Conservation (phyloP, 345 rosid species). For the Arabis hirsuta region DNA sequence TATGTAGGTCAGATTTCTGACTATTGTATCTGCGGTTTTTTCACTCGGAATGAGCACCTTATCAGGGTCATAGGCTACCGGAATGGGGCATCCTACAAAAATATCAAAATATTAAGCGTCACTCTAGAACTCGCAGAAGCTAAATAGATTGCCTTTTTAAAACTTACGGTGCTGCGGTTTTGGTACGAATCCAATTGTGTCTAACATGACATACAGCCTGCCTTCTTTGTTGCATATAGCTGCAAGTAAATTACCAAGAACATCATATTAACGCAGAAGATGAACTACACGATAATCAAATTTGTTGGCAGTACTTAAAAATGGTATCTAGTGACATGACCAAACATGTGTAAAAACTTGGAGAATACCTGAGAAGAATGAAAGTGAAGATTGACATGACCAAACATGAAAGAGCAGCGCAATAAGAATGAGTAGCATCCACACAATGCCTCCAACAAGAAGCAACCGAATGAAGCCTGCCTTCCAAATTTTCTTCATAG, state of each 20-base stretch:
- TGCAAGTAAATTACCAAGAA: slow-evolving; percentile 50
- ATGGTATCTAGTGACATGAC: no score
- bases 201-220: slow-evolving; percentile 66
- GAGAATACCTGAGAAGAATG: slow-evolving; percentile 76
- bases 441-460: slow-evolving; percentile 76
- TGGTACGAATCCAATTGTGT: slow-evolving; percentile 75
- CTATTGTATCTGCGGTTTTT: slow-evolving; percentile 58
- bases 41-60: slow-evolving; percentile 66
- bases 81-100: slow-evolving; percentile 79
- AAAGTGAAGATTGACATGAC: slow-evolving; percentile 80
- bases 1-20: slow-evolving; percentile 63
- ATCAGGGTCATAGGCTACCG: slow-evolving; percentile 66
- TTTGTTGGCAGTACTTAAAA: not conserved
- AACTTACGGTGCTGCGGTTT: slow-evolving; percentile 80
- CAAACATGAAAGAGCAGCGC: slow-evolving; percentile 76
- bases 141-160: not conserved
- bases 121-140: slow-evolving; percentile 11
- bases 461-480: slow-evolving; percentile 76
- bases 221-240: slow-evolving; percentile 87
- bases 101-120: not conserved
- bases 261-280: slow-evolving; percentile 1
- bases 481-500: slow-evolving; percentile 65
- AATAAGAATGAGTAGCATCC: slow-evolving; percentile 86
- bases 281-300: not conserved
- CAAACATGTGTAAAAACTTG: no score